phyloP scores from a whole-genome alignment of 345 rosid species.

The Gossypium stocksii region DNA sequence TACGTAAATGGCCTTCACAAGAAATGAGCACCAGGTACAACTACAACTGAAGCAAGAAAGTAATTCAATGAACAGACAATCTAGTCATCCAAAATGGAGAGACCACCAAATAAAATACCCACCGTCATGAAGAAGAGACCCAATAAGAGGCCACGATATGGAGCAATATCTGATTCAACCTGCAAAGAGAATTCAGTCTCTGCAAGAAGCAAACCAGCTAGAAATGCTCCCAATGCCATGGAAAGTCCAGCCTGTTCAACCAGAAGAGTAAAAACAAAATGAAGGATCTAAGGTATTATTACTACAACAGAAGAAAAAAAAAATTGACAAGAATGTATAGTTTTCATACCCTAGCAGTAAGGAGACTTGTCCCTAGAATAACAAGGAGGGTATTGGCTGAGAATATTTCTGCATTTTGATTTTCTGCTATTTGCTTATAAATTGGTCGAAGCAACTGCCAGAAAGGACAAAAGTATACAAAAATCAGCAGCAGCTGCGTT shows the following conservation, averaged over 20 bases:
- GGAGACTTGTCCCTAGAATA: conserved; percentile 95
- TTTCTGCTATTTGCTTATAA: conserved; percentile 95
- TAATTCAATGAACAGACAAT: neutral
- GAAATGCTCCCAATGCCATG: conserved; percentile 97
- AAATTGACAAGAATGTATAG: conserved; percentile 20
- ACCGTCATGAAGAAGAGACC: conserved; percentile 99
- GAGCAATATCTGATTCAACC: conserved; percentile 99
- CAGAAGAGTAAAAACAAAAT: conserved; percentile 9
- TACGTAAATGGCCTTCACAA: conserved; percentile 4
- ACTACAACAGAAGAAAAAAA: neutral
- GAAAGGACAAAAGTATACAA: conserved; percentile 6
- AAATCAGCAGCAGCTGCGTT: conserved; percentile 9
- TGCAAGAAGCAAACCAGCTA: conserved; percentile 98
- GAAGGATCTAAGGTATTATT: conserved; percentile 11
- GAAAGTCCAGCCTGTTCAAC: conserved; percentile 93
- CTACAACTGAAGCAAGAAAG: conserved; percentile 5
- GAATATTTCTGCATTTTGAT: conserved; percentile 97
- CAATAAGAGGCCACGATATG: conserved; percentile 93
- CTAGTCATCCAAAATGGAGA: neutral
- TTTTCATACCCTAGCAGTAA: conserved; percentile 87
- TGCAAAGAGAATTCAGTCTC: conserved; percentile 99
- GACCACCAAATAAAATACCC: conserved; percentile 21
- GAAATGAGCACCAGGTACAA: neutral
- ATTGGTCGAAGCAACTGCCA: conserved; percentile 96
- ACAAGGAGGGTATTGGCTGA: conserved; percentile 97